These are phyloP conservation scores for Flaveria sonorensis DNA, from an alignment of 129 eudicot genomes.

Conservation along the genomic window DNA sequence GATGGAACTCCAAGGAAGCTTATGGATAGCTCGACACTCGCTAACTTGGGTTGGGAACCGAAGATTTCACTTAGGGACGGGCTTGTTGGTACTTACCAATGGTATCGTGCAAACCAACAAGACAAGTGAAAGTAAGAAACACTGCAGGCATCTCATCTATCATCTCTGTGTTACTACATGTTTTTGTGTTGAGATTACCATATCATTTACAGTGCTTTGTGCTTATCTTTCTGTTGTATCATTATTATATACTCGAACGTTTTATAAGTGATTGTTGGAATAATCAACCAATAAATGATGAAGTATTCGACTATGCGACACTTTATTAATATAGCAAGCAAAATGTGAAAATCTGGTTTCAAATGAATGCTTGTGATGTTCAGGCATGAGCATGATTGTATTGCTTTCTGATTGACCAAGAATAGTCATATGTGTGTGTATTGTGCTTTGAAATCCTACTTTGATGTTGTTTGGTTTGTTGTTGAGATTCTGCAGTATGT, in stretches of 20 bases:
- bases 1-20: constrained; percentile 99
- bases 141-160: no score
- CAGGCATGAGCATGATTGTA: no score
- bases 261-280: background rate
- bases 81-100: constrained; percentile 77
- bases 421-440: background rate
- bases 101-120: constrained; percentile 76
- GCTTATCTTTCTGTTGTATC: background rate
- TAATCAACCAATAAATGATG: background rate
- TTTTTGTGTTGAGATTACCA: background rate
- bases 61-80: constrained; percentile 83
- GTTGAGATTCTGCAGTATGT: background rate
- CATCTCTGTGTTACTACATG: background rate
- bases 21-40: constrained; percentile 83
- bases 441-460: background rate
- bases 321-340: no score
- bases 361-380: no score
- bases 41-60: constrained; percentile 77
- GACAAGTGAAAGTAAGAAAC: background rate
- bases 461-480: no score
- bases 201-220: background rate
- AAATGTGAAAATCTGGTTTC: no score
- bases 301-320: no score
- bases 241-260: no score
- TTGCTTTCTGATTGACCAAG: background rate